These are phyloP conservation scores for Bimuria novae-zelandiae DNA, from an alignment of 2,329 filamentous ascomycete genomes.

Conservation along the genomic window DNA sequence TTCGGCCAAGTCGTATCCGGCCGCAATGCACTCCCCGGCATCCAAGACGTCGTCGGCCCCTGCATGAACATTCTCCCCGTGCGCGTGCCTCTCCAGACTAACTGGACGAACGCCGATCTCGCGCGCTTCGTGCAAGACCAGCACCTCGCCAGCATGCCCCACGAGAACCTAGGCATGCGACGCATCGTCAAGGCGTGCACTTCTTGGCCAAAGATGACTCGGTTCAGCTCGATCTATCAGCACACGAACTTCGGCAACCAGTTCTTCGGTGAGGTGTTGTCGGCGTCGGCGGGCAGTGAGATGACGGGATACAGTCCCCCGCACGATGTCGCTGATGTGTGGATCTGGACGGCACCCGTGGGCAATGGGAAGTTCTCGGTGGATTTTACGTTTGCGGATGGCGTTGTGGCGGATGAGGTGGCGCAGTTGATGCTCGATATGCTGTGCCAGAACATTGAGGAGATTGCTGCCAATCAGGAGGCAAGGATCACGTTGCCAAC, in stretches of 20 bases:
- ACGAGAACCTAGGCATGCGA: slow-evolving; percentile 10
- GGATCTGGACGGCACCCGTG: slow-evolving; percentile 5
- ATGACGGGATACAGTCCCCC: slow-evolving; percentile 4
- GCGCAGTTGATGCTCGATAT: slow-evolving; percentile 2
- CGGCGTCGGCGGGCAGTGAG: not conserved
- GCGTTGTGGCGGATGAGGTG: not conserved
- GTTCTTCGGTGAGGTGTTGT: slow-evolving; percentile 2
- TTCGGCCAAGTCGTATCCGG: slow-evolving; percentile 42
- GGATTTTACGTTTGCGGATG: slow-evolving; percentile 4
- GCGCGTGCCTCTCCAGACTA: slow-evolving; percentile 18
- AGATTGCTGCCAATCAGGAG: not conserved
- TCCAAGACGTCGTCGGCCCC: slow-evolving; percentile 93
- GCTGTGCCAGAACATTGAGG: slow-evolving; percentile 8
- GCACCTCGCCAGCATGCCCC: slow-evolving; percentile 32
- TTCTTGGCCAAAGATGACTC: slow-evolving; percentile 3
- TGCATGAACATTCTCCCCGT: slow-evolving; percentile 87
- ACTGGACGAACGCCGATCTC: slow-evolving; percentile 4
- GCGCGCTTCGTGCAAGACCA: slow-evolving; percentile 37
- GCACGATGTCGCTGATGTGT: slow-evolving; percentile 11
- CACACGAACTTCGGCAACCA: slow-evolving; percentile 2
- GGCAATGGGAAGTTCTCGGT: not conserved
- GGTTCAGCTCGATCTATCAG: not conserved
- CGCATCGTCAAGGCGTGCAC: slow-evolving; percentile 10
- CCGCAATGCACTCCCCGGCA: slow-evolving; percentile 27
- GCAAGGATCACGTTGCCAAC: not conserved